Base-by-base conservation (phyloP, 75 land plant genomes). In the Selaginella moellendorffii region DNA sequence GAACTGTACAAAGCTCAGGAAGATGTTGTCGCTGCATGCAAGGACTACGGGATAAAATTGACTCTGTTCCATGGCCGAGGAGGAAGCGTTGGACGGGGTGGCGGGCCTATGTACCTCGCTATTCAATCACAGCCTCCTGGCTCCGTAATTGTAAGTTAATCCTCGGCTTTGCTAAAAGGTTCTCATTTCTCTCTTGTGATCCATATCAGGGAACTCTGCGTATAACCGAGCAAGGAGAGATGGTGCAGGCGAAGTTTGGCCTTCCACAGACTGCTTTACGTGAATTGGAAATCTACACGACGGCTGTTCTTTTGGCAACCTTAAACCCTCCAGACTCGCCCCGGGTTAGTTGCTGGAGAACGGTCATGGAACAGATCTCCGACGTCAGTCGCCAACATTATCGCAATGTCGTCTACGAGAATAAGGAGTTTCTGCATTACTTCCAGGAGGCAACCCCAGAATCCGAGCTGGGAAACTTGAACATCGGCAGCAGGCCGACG, bases 201-300 rank as follows among this genome's bases (percentile, higher is more conserved):
- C n/a, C n/a, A n/a, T n/a, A n/a, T 30, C 77, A 88, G 93, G 93
- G 93, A 59, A 80, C 89, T 19, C 73, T 92, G 2, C 70, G 97
- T 14, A 79, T 85, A 29, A 92, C 93, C n/a, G 88, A 92, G 76
- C 93, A 92, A 74, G 97, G 97, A 36, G 97, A 92, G 73, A 92
- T 92, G 97, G 93, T 92, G 22, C 93, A 92, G 65, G 93, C 88
- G 21, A 92, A 92, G 65, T 92, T 92, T 68, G 93, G 97, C 23
- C 72, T 87, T 2, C 80, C 93, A 20, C 81, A 85, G 60, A 85
- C 73, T 0, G 86, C 97, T 28, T 81, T 87, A 0, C 72, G 97
- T 17, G 92, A 92, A 54, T 81, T 92, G 18, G 97, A 92, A 64
- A 87, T 87, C 68, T 92, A 87, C 72, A 87, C 97, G 27, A 92